Evolutionary conservation across 805 yeast genomes (phyloP).

Genomic region (Lipomyces lipofer): DNA sequence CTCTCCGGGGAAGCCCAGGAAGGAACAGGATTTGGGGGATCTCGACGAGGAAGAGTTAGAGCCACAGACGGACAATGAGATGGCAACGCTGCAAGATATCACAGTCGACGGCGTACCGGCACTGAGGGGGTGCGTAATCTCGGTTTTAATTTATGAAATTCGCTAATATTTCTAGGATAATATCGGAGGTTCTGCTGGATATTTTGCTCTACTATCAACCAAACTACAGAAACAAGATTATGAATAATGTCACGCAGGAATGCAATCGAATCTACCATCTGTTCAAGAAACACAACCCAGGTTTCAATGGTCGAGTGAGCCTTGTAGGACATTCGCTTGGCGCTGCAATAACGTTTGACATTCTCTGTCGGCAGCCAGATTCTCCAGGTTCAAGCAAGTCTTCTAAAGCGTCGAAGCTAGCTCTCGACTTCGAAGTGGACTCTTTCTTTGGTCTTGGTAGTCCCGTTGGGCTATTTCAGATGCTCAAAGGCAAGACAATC

Average conservation of each 20-base stretch:
- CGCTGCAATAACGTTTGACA: conserved; percentile 77
- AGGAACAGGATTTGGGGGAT: conserved; percentile 27
- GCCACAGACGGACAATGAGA: conserved; percentile 35
- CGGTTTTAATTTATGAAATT: neutral
- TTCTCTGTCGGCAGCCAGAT: conserved; percentile 54
- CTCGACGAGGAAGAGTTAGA: conserved; percentile 44
- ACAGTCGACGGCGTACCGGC: conserved; percentile 74
- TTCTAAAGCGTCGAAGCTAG: neutral
- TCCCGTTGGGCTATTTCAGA: conserved; percentile 83
- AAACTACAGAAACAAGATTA: conserved; percentile 59
- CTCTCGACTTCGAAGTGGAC: conserved; percentile 67
- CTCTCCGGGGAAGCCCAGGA: conserved; percentile 1
- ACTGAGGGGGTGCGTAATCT: conserved; percentile 37
- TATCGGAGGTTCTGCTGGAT: conserved; percentile 87
- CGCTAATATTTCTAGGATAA: conserved; percentile 51
- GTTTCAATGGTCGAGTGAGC: conserved; percentile 77
- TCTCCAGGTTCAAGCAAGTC: neutral
- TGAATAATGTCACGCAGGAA: conserved; percentile 59
- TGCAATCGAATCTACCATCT: conserved; percentile 62
- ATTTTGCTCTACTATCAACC: conserved; percentile 75
- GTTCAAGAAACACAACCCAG: conserved; percentile 65
- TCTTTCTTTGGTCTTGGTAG: conserved; percentile 83
- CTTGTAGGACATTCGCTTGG: conserved; percentile 91
- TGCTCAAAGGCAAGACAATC: conserved; percentile 66
- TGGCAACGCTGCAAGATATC: conserved; percentile 63